Base-by-base conservation (phyloP, 139 green algal species). In the Desmodesmus armatus region DNA sequence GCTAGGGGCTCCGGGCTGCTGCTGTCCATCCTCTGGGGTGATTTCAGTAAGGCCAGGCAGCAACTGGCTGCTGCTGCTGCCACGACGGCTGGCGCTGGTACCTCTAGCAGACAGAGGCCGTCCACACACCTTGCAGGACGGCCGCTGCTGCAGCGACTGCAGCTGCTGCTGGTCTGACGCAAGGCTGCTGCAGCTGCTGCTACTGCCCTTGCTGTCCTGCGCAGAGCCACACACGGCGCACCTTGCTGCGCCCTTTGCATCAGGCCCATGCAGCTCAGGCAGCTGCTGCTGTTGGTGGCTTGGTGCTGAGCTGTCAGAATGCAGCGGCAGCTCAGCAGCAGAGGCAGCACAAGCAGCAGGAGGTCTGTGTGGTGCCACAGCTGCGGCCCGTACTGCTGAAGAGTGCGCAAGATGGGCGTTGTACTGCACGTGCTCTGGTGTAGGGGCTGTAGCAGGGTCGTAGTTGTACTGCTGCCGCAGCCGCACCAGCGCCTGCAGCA, bases 261-360 rank as follows among this genome's bases (percentile, higher is more conserved):
- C n/a, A n/a, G n/a, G n/a, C n/a, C n/a, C n/a, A n/a, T n/a, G n/a
- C n/a, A n/a, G n/a, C n/a, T n/a, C n/a, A n/a, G n/a, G n/a, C n/a
- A n/a, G n/a, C n/a, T n/a, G n/a, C n/a, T n/a, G n/a, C n/a, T n/a
- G n/a, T 13, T 62, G 51, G 51, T 17, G 17, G 51, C 51, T 17
- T 62, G 51, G 15, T 62, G 51, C 51, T 62, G 51, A 13, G 13
- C 15, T 17, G 15, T 62, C 51, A 17, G 15, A 17, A 62, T 13
- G 51, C 51, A 13, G 51, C 51, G n/a, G 35, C 67, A 47, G 15
- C 41, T 25, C 37, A 15, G 17, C 67, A 37, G 37, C 71, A n/a
- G n/a, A n/a, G n/a, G n/a, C n/a, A n/a, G 49, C 80, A 80, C 80
- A 79, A 27, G 80, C 80, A 35, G 66, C 78, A 29, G 80, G 80